phyloP scores from a whole-genome alignment of 2,329 filamentous ascomycete species.

The Raffaelea arxii region DNA sequence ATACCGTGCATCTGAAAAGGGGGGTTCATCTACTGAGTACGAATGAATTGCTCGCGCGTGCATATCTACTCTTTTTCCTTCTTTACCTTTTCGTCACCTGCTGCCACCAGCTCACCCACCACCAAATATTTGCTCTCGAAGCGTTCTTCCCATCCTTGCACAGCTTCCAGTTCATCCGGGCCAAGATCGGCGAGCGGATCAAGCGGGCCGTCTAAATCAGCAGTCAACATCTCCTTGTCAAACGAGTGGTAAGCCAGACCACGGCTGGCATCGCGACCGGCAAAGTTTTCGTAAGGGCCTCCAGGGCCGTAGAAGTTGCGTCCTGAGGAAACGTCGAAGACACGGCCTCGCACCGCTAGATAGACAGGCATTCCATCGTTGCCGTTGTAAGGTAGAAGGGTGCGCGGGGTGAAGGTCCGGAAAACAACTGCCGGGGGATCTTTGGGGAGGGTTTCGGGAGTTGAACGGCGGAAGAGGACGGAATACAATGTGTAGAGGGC shows the following conservation, averaged over 20 bases:
- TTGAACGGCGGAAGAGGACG: constrained; percentile 39
- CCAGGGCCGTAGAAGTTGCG: constrained; percentile 94
- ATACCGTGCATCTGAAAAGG: too few species aligned
- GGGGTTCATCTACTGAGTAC: too few species aligned
- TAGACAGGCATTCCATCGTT: constrained; percentile 65
- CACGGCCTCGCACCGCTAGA: constrained; percentile 79
- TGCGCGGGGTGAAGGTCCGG: constrained; percentile 62
- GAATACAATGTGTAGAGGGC: constrained; percentile 50
- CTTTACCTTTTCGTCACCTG: constrained; percentile 24
- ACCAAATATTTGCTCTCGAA: constrained; percentile 91
- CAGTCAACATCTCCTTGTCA: constrained; percentile 88
- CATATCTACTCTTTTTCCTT: constrained; percentile 3
- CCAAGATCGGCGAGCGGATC: constrained; percentile 66
- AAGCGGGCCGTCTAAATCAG: constrained; percentile 76
- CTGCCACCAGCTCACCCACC: constrained; percentile 72
- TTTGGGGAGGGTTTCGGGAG: constrained; percentile 36
- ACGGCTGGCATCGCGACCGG: constrained; percentile 79
- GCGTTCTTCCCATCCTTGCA: constrained; percentile 86
- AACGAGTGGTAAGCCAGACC: constrained; percentile 88
- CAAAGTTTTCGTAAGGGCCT: constrained; percentile 93
- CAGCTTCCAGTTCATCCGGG: constrained; percentile 67
- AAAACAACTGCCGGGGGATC: constrained; percentile 52
- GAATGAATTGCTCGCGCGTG: too few species aligned
- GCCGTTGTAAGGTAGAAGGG: constrained; percentile 82
- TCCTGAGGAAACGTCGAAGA: constrained; percentile 83